Base-by-base conservation (phyloP, 1,139 yeast genomes). In the Candida gigantensis region DNA sequence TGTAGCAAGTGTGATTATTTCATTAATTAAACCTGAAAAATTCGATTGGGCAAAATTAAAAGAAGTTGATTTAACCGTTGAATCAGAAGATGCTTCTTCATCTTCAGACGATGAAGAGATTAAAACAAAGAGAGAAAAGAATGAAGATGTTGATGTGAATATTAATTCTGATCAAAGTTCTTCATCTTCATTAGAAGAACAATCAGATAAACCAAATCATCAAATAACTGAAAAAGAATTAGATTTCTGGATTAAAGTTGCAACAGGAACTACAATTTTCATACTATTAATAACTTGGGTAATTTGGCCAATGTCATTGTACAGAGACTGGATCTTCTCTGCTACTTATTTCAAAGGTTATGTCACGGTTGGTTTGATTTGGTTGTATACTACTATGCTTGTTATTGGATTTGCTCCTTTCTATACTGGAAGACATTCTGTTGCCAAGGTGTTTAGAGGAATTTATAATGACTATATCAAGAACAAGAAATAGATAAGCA, bases 231-330 rank as follows among this genome's bases (percentile, higher is more conserved):
- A 40, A 6, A 41, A 44, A 18, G 49, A 46, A 37, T 32, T 53
- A 9, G 41, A 46, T 30, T 39, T 44, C 24, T 58, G 57, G 44
- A 54, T 54, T 31, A 62, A 60, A 36, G 40, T 62, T 6, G 64
- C 72, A 3, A 54, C 60, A 29, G 57, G 52, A 13, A 54, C 65
- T 8, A 47, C 58, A 24, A 38, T 58, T 1, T 46, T 61, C 24
- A 50, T 53, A 12, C 44, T 68, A 14, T 52, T 68, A 18, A 39
- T 67, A 4, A 61, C 60, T 15, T 63, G 64, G 66, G 68, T 69
- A 8, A 32, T 71, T 8, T 70, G 74, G 74, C 76, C 77, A 31
- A 55, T 70, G 51, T 74, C 76, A 8, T 56, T 70, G 50, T 71
- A 69, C 41, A 59, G 76, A 36, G 60, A 66, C 39, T 71, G 65